Conservation (phyloP, 2,329 filamentous ascomycete genomes). For the Hypoxylon sp. region DNA sequence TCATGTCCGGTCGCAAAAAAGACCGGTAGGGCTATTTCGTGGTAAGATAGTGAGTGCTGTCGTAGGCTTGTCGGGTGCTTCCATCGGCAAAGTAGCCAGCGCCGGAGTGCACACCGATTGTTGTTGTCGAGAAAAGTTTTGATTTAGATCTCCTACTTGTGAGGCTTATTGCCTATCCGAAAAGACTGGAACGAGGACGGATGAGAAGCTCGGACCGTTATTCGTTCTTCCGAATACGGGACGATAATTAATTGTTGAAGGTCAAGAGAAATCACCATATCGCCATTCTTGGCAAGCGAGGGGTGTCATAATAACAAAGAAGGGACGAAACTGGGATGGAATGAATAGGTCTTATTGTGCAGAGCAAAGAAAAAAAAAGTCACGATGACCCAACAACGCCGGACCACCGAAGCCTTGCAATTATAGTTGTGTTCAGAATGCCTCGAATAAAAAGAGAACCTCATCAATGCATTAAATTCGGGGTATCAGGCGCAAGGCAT, state of each 20-base stretch:
- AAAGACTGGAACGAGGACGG: constrained; percentile 1
- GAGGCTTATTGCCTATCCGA: constrained; percentile 7
- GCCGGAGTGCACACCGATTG: constrained; percentile 3
- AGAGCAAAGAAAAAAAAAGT: constrained; percentile 42
- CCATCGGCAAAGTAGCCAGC: neutral
- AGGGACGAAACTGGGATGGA: constrained; percentile 42
- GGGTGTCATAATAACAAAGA: constrained; percentile 44
- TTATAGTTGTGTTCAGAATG: constrained; percentile 53
- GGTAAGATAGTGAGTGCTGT: constrained; percentile 2
- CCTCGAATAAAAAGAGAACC: constrained; percentile 53
- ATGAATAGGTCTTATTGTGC: constrained; percentile 43
- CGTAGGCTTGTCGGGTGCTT: constrained; percentile 3
- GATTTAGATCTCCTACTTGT: constrained; percentile 8
- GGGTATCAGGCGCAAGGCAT: constrained; percentile 64
- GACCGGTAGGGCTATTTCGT: neutral
- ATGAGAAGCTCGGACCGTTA: constrained; percentile 9
- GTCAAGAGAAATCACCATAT: constrained; percentile 20
- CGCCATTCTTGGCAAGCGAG: constrained; percentile 24
- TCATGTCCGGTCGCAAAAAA: neutral
- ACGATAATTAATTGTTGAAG: constrained; percentile 31
- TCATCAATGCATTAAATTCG: constrained; percentile 67
- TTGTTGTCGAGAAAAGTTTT: neutral
- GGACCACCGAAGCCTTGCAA: constrained; percentile 58
- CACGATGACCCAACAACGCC: constrained; percentile 57
- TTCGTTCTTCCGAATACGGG: constrained; percentile 12